Evolutionary conservation across 345 rosid species (phyloP), one percentile per base, ranked within the genome.

Genomic region (Abelmoschus esculentus): DNA sequence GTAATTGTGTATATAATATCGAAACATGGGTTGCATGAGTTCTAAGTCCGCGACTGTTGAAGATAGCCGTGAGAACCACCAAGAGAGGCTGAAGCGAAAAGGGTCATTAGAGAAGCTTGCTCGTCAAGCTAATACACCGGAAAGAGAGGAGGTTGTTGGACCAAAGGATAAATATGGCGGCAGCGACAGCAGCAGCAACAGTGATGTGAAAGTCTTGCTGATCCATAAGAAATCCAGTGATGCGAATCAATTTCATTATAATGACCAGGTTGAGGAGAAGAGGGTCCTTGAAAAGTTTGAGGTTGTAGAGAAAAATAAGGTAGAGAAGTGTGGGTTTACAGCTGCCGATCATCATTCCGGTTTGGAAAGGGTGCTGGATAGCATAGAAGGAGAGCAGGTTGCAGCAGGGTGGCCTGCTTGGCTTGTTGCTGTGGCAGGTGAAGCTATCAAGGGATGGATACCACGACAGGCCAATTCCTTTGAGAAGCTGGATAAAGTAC

Each of bases 371-470:
- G 78, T 85, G 61, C 79, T 80, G 0, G 86, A 83, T 61, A 80
- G 80, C 18, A 70, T 69, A 38, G 90, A 84, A 67, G 78, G 77
- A 18, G 92, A 84, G 87, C 95, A 78, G 79, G 75, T 73, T 80
- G 87, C 82, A 0, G 89, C 87, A 3, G 98, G 98, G 18, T 93
- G 97, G 98, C 98, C 98, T 31, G 49, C 81, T 62, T 93, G 98
- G 98, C 95, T 93, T 74, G 84, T 84, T 54, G 77, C 89, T 0
- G 85, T 74, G 15, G 95, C 96, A 29, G 86, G 88, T 44, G 98
- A 91, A 79, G 88, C 95, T 15, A 84, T 93, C 81, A 80, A 74
- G 44, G 98, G 96, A 75, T 93, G 95, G 98, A 65, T 82, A 28
- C 98, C 98, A 0, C 76, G 85, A 36, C 83, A 77, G 47, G 91